phyloP scores from a whole-genome alignment of 2,329 filamentous ascomycete species.

The Talaromyces amestolkiae region DNA sequence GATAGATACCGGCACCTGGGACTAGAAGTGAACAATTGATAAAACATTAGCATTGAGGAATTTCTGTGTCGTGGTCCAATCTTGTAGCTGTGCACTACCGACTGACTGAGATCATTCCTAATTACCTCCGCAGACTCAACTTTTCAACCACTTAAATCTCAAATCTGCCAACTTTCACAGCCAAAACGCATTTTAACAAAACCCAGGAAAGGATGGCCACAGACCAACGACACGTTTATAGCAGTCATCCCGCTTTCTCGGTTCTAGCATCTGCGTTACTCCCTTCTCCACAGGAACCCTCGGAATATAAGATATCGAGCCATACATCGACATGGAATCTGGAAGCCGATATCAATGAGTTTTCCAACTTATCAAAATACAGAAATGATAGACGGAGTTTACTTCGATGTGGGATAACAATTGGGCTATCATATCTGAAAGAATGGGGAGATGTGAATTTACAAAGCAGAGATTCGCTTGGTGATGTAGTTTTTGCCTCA shows the following conservation, averaged over 20 bases:
- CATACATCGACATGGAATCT: constrained; percentile 28
- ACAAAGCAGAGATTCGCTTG: constrained; percentile 28
- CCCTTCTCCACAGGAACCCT: not conserved
- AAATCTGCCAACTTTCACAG: too few species aligned
- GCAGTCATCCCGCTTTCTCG: constrained; percentile 32
- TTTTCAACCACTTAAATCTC: not conserved
- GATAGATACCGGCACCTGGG: not conserved
- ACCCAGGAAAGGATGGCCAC: not conserved
- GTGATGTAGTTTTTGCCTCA: constrained; percentile 25
- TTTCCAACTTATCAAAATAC: constrained; percentile 24
- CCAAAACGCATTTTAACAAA: too few species aligned
- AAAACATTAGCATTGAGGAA: not conserved
- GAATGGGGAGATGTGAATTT: constrained; percentile 20
- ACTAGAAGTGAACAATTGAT: not conserved
- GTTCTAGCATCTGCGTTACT: constrained; percentile 34
- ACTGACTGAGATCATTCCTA: too few species aligned
- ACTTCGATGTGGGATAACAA: constrained; percentile 31
- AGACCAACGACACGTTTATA: constrained; percentile 23
- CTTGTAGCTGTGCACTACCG: too few species aligned
- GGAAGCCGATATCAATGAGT: constrained; percentile 19
- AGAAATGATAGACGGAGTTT: constrained; percentile 18
- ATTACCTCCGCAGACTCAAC: not conserved
- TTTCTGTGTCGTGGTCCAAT: too few species aligned
- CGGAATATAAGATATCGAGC: not conserved
- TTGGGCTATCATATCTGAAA: constrained; percentile 34